These are phyloP conservation scores for Tylopilus microsporus DNA, from an alignment of 1,284 basidiomycete genomes.

Conservation along the genomic window DNA sequence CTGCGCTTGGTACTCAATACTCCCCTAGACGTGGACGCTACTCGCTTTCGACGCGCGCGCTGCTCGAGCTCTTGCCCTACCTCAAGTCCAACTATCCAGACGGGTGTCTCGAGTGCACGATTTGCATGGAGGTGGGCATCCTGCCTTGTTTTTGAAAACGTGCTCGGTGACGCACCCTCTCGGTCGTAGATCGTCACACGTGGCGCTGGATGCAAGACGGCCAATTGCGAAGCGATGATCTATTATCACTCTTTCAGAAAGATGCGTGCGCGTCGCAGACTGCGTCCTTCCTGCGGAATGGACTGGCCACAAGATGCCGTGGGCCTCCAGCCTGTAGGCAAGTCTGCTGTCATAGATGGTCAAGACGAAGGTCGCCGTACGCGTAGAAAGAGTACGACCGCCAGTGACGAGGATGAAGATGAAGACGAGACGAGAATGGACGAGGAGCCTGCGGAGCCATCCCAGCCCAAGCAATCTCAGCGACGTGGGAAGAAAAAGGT, in stretches of 20 bases:
- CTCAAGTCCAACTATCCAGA: conserved; percentile 71
- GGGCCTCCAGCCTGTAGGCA: conserved; percentile 54
- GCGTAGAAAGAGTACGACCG: conserved; percentile 33
- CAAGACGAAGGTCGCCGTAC: conserved; percentile 48
- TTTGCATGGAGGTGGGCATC: conserved; percentile 62
- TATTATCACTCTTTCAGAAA: conserved; percentile 64
- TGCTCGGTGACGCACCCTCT: conserved; percentile 39
- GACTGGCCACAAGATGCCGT: conserved; percentile 54
- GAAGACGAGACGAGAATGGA: conserved; percentile 36
- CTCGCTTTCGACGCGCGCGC: conserved; percentile 68
- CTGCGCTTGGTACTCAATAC: conserved; percentile 3
- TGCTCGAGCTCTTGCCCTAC: conserved; percentile 72
- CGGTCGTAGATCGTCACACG: conserved; percentile 56
- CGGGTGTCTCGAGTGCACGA: conserved; percentile 66
- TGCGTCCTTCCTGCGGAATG: conserved; percentile 55
- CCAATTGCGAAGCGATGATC: conserved; percentile 61
- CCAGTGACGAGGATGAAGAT: conserved; percentile 41
- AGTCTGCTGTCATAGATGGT: conserved; percentile 58
- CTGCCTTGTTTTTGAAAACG: background rate
- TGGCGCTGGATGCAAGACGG: conserved; percentile 59
- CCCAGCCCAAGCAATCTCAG: conserved; percentile 27
- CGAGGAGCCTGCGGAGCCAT: conserved; percentile 27
- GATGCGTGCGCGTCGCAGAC: conserved; percentile 35
- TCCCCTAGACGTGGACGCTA: conserved; percentile 61
- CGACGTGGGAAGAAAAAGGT: conserved; percentile 31